Percentiles rank a stretch among this genome's conserved stretches.
These are phyloP conservation scores for Chlorella sp. DNA, from an alignment of 139 green algal genomes.

Conservation along the genomic window DNA sequence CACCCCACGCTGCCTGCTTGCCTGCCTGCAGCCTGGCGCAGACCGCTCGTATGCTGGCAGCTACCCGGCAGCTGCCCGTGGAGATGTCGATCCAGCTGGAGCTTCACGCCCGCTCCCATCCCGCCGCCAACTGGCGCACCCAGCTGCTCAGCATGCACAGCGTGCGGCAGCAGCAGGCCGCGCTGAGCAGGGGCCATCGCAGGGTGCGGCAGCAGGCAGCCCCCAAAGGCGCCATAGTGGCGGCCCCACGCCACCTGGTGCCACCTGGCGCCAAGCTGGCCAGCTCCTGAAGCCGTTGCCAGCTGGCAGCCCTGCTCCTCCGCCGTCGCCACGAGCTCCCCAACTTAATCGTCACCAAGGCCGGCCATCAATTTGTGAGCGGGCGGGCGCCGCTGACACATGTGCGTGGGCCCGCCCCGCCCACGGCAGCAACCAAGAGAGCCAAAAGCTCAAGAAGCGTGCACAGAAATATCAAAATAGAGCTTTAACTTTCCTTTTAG, in stretches of 20 bases:
- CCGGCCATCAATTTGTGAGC: too few species aligned
- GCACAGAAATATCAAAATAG: too few species aligned
- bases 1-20: neutral
- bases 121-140: neutral
- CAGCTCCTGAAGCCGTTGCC: neutral
- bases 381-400: too few species aligned
- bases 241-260: neutral
- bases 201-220: neutral
- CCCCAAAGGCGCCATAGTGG: neutral
- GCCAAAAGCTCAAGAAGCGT: too few species aligned
- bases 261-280: neutral
- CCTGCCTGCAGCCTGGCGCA: conserved; percentile 13
- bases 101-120: neutral
- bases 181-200: neutral
- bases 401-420: too few species aligned
- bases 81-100: conserved; percentile 15
- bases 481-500: too few species aligned
- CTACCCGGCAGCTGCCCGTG: neutral
- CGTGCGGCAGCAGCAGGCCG: neutral
- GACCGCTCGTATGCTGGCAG: neutral
- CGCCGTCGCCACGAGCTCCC: too few species aligned
- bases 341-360: too few species aligned
- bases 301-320: neutral
- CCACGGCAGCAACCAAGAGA: too few species aligned
- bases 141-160: conserved; percentile 11